phyloP scores from a whole-genome alignment of 2,329 filamentous ascomycete species.

The Colletotrichum orbiculare region DNA sequence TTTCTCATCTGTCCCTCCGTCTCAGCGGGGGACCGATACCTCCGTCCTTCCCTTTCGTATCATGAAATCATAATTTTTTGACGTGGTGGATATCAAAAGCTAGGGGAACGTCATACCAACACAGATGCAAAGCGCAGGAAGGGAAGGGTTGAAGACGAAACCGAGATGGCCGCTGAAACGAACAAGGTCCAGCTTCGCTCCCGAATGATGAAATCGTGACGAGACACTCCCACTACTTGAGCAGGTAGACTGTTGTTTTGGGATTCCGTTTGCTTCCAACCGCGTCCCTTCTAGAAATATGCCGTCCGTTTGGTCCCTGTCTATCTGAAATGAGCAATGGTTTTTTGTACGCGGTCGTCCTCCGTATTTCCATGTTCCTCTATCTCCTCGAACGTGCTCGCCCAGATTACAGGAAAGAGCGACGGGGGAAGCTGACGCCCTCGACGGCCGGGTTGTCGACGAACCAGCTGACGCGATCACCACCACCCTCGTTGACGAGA shows the following conservation, averaged over 20 bases:
- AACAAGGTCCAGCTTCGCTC: slow-evolving; percentile 25
- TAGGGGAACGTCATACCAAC: not conserved
- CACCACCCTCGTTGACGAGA: slow-evolving; percentile 85
- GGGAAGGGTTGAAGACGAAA: not conserved
- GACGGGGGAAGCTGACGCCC: slow-evolving; percentile 83
- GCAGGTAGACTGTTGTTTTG: slow-evolving; percentile 8
- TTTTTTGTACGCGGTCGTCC: slow-evolving; percentile 16
- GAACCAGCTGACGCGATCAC: slow-evolving; percentile 95
- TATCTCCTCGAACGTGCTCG: slow-evolving; percentile 12
- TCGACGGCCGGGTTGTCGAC: slow-evolving; percentile 88
- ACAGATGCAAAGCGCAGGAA: slow-evolving; percentile 10
- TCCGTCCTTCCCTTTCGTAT: slow-evolving; percentile 24
- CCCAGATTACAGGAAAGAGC: slow-evolving; percentile 66
- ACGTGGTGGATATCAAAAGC: slow-evolving; percentile 29
- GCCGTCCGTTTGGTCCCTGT: slow-evolving; percentile 26
- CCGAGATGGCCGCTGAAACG: slow-evolving; percentile 9
- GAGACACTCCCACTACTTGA: slow-evolving; percentile 15
- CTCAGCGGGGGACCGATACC: not conserved
- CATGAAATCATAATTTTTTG: slow-evolving; percentile 33
- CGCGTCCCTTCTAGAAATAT: slow-evolving; percentile 20
- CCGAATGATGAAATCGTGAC: slow-evolving; percentile 13
- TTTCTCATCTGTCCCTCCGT: not conserved
- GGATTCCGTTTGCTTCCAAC: not conserved
- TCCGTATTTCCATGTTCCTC: slow-evolving; percentile 5
- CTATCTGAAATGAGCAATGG: slow-evolving; percentile 28